Conservation (phyloP, 805 yeast genomes). For the Candida nanaspora region DNA sequence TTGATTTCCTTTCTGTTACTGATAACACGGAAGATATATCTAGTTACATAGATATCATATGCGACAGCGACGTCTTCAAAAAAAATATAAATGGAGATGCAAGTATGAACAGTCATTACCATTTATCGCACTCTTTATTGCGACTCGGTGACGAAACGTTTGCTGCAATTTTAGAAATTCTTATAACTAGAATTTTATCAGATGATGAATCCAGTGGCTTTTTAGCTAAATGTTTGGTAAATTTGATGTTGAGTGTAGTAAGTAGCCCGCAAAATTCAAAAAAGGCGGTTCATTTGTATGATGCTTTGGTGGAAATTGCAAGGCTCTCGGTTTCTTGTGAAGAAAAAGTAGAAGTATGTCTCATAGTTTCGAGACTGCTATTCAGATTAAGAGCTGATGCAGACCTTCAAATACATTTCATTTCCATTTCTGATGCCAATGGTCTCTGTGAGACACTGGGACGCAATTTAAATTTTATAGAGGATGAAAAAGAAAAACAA, state of each 20-base stretch:
- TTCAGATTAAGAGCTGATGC: slow-evolving; percentile 46
- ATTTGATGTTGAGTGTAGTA: background rate
- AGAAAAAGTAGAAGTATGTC: slow-evolving; percentile 1
- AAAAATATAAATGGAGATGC: too few relatives aligned
- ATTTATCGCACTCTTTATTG: background rate
- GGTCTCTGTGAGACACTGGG: slow-evolving; percentile 57
- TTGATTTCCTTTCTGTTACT: background rate
- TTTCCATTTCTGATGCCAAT: slow-evolving; percentile 53
- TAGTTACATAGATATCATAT: too few relatives aligned
- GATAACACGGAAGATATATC: background rate
- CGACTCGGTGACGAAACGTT: background rate
- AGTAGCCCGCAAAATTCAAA: background rate
- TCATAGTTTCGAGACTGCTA: slow-evolving; percentile 45
- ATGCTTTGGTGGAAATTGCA: background rate
- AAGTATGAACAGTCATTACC: background rate
- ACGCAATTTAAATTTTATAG: slow-evolving; percentile 32
- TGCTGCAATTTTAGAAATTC: background rate
- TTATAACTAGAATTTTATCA: background rate
- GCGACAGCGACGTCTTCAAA: too few relatives aligned
- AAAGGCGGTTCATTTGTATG: background rate
- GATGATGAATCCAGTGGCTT: background rate
- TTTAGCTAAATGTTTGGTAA: background rate
- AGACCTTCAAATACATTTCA: slow-evolving; percentile 38
- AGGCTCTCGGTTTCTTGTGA: too few relatives aligned
- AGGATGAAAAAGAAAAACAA: slow-evolving; percentile 10